Evolutionary conservation across 371 early-diverging fungal species (phyloP), one percentile per base, ranked within the genome.

Genomic region (Basidiobolus meristosporus): DNA sequence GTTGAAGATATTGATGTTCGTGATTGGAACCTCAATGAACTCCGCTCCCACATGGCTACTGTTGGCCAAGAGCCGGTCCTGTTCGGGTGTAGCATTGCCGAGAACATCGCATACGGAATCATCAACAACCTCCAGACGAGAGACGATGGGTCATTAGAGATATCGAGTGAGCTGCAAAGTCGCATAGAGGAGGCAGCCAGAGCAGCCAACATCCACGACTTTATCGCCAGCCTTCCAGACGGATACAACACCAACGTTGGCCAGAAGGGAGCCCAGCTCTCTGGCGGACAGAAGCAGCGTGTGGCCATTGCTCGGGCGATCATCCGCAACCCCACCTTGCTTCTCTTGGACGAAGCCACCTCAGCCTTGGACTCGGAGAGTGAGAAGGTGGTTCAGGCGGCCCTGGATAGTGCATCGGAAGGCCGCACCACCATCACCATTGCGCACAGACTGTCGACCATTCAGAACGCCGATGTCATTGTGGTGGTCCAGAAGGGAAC

Each of bases 301-400:
- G 59, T 75, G 50, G 54, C 62, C 18, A 57, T 71, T 38, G 62
- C 71, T 16, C 56, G 76, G 39, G 62, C 64, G 0, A 35, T 61
- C 12, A 70, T 96, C 50, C 74, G 80, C 39, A 73, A 89, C 43
- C 90, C 90, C 18, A 67, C 60, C 39, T 70, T 96, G 4, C 55
- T 96, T 33, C 55, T 98, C 15, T 55, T 98, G 23, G 99, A 98
- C 47, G 99, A 99, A 53, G 92, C 98, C 0, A 98, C 99, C 0
- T 80, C 84, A 1, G 91, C 93, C 0, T 48, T 95, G 33, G 93
- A 95, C 54, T 73, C 80, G 15, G 75, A 84, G 48, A 74, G 79
- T 22, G 98, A 99, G 56, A 73, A 72, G 43, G 52, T 83, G 15
- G 86, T 98, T 3, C 89, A 95, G 48, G 68, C 68, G 30, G 93